A percentile compares a stretch with the other conserved stretches of the same genome.
Evolutionary conservation across 176 grass and related monocot genomes (phyloP).

Genomic region (Chrysopogon serrulatus): DNA sequence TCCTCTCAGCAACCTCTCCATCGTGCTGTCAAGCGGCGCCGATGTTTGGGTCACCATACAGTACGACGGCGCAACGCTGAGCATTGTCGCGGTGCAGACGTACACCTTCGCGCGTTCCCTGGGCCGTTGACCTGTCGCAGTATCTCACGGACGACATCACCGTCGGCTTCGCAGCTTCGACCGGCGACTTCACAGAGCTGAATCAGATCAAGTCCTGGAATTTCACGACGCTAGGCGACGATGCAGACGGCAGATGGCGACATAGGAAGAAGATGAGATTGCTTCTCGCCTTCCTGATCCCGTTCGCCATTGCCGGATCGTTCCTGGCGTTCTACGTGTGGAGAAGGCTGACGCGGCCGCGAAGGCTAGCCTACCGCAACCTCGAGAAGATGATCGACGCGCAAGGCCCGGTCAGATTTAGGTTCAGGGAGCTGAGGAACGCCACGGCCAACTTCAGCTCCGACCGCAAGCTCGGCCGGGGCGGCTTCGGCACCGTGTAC

Average conservation of each 20-base stretch:
- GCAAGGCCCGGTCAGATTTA: conserved; percentile 20
- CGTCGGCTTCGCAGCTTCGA: conserved; percentile 13
- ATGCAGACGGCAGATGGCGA: neutral
- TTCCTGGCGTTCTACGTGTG: neutral
- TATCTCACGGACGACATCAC: conserved; percentile 13
- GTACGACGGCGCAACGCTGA: neutral
- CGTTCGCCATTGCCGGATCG: neutral
- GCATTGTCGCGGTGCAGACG: neutral
- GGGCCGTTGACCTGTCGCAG: neutral
- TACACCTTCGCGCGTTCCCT: rapidly evolving
- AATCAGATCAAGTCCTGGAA: conserved; percentile 31
- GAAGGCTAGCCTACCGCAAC: conserved; percentile 34
- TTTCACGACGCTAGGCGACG: conserved; percentile 1
- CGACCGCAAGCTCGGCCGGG: conserved; percentile 29
- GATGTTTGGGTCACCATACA: neutral
- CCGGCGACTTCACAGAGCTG: conserved; percentile 20
- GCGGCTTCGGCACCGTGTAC: conserved; percentile 53
- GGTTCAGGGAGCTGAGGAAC: conserved; percentile 35
- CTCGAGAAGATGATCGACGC: conserved; percentile 53
- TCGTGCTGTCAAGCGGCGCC: conserved; percentile 11
- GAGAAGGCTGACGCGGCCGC: neutral
- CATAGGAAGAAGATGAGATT: neutral
- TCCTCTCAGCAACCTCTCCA: conserved; percentile 30
- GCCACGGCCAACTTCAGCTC: conserved; percentile 31
- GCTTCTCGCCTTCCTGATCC: neutral